Evolutionary conservation across 352 stramenopile genomes (phyloP).

Genomic region (Globisporangium spinosum): DNA sequence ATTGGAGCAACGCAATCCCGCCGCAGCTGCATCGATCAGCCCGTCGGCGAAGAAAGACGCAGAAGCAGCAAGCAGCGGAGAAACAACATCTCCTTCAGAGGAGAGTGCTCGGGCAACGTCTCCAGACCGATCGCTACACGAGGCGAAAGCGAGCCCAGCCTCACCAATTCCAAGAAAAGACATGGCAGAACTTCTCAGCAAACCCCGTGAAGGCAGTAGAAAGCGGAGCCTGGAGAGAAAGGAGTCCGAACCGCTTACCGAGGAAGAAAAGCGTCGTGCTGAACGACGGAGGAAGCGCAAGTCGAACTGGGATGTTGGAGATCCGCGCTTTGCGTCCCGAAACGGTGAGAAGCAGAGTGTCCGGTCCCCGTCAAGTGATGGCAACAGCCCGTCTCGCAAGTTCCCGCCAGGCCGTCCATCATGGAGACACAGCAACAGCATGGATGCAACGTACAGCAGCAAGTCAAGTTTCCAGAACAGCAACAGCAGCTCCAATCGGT

Average conservation of each 20-base stretch:
- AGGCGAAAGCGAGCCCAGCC: constrained; percentile 7
- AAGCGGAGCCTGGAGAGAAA: constrained; percentile 42
- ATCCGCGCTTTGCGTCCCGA: constrained; percentile 49
- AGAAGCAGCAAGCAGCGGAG: not conserved
- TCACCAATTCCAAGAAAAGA: constrained; percentile 9
- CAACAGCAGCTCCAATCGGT: constrained; percentile 7
- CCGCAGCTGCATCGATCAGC: constrained; percentile 42
- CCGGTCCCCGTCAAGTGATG: constrained; percentile 19
- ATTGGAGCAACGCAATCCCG: constrained; percentile 39
- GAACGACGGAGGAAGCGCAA: constrained; percentile 66
- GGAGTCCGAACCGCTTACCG: constrained; percentile 32
- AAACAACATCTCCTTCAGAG: constrained; percentile 9
- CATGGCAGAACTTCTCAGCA: constrained; percentile 5
- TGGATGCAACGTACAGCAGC: constrained; percentile 47
- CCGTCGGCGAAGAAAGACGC: constrained; percentile 49
- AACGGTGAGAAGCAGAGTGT: constrained; percentile 15
- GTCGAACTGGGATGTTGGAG: constrained; percentile 81
- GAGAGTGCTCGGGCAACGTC: not conserved
- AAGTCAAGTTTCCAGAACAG: constrained; percentile 39
- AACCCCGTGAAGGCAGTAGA: constrained; percentile 22
- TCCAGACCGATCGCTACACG: not conserved
- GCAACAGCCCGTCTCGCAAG: constrained; percentile 31
- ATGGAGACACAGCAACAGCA: constrained; percentile 63
- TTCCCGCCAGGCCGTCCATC: constrained; percentile 48
- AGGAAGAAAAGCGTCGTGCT: constrained; percentile 55